Percentiles rank a stretch among this genome's conserved stretches.
Evolutionary conservation across 169 alveolate species (phyloP).

Genomic region (Plasmodium gonderi): DNA sequence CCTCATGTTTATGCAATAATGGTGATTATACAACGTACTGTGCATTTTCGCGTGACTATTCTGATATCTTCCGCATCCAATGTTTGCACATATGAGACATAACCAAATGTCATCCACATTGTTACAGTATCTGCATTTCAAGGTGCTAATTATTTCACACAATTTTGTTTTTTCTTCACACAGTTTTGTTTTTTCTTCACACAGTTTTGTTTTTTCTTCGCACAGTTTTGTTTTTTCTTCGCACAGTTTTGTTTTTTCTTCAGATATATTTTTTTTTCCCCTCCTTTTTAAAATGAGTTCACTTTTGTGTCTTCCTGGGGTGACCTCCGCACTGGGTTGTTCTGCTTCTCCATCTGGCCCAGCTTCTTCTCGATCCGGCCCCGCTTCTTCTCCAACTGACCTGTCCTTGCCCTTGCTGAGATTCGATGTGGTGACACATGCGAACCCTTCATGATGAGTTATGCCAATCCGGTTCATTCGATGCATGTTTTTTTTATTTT

Average conservation of each 20-base stretch:
- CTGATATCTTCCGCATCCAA: constrained; percentile 60
- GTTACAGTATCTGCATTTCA: constrained; percentile 62
- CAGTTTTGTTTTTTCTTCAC: neutral
- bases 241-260: neutral
- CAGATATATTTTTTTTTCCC: too few species aligned
- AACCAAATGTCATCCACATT: constrained; percentile 60
- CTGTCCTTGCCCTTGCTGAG: too few species aligned
- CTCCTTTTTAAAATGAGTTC: too few species aligned
- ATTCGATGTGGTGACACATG: too few species aligned
- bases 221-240: neutral
- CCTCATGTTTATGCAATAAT: constrained; percentile 50
- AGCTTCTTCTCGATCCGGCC: too few species aligned
- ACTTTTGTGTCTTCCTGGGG: too few species aligned
- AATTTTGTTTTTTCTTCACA: neutral
- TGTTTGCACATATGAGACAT: constrained; percentile 54
- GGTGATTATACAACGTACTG: constrained; percentile 37
- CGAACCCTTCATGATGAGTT: too few species aligned
- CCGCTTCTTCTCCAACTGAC: too few species aligned
- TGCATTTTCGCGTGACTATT: constrained; percentile 67
- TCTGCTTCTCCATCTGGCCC: too few species aligned
- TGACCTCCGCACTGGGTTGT: too few species aligned
- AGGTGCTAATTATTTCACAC: neutral
- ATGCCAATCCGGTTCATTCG: too few species aligned
- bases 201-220: neutral
- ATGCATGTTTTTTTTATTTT: too few species aligned